Evolutionary conservation across 2,329 filamentous ascomycete species (phyloP), one percentile per base, ranked within the genome.

Genomic region (Phialophora chinensis): DNA sequence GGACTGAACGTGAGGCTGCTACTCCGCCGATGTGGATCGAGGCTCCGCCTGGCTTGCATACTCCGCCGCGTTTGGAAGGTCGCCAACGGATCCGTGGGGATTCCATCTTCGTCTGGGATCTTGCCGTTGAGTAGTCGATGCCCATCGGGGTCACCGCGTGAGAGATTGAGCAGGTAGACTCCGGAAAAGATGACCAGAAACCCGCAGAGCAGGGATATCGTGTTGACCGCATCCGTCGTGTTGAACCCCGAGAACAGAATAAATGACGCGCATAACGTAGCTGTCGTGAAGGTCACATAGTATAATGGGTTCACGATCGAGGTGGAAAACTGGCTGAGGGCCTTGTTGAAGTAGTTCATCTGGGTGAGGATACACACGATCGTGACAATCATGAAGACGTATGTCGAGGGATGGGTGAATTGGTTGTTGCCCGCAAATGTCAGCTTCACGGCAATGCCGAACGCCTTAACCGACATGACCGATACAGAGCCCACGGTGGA

Each of bases 301-400:
- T 98, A 98, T 29, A 97, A 86, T 6, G 93, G 93, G 76, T 97
- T 97, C 63, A 97, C 93, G 76, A 99, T 96, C 74, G 96, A 97
- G 35, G 95, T 97, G 33, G 92, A 94, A 80, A 98, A 99, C 75
- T 96, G 93, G 79, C 92, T 96, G 67, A 99, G 83, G 7, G 95
- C 95, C 80, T 99, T 99, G 85, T 99, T 99, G 81, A 99, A 97
- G 80, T 99, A 99, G 80, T 99, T 99, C 95, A 99, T 98, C 84
- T 99, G 95, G 8, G 93, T 97, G 72, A 99, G 79, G 76, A 99
- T 98, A 83, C 95, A 99, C 71, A 97, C 92, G 2, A 86, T 85
- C 0, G 93, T 95, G 71, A 98, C 87, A 72, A 99, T 97, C 79
- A 94, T 89, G 78, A 99, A 99, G 70, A 97, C 93, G 74, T 99